These are phyloP conservation scores for Cladobotryum protrusum DNA, from an alignment of 2,329 filamentous ascomycete genomes.

Conservation along the genomic window DNA sequence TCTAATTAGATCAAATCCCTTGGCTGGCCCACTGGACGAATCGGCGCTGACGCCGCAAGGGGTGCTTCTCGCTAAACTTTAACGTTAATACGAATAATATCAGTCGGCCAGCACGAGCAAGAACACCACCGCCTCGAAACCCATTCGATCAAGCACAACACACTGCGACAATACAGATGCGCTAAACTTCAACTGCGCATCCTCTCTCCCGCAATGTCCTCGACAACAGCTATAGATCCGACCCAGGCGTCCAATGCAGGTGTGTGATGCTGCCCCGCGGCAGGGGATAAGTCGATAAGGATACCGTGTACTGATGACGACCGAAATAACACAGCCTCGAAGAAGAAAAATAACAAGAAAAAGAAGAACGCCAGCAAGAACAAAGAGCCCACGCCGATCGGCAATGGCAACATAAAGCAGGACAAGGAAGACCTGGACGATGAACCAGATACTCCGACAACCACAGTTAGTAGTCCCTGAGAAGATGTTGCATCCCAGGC, in stretches of 20 bases:
- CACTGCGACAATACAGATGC: conserved; percentile 16
- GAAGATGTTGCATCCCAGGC: neutral
- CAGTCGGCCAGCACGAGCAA: no score
- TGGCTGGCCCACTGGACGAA: conserved; percentile 2
- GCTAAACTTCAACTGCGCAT: conserved; percentile 14
- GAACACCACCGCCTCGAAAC: neutral
- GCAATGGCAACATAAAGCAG: conserved; percentile 25
- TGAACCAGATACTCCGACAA: conserved; percentile 35
- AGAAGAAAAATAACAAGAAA: conserved; percentile 55
- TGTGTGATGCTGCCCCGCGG: conserved; percentile 19
- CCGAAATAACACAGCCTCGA: conserved; percentile 31
- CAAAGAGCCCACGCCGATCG: conserved; percentile 34
- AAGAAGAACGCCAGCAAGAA: conserved; percentile 50
- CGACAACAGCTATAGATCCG: conserved; percentile 29
- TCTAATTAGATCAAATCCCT: neutral
- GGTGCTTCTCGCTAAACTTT: neutral
- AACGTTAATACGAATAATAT: no score
- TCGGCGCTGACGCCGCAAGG: conserved; percentile 8
- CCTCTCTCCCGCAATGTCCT: conserved; percentile 32
- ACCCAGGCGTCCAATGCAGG: conserved; percentile 31
- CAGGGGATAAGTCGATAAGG: conserved; percentile 1
- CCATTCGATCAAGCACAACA: neutral
- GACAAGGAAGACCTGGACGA: conserved; percentile 38
- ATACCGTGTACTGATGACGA: conserved; percentile 27
- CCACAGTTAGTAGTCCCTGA: conserved; percentile 22